Conservation (phyloP, 139 green algal species). For the Coelastrella sp. region DNA sequence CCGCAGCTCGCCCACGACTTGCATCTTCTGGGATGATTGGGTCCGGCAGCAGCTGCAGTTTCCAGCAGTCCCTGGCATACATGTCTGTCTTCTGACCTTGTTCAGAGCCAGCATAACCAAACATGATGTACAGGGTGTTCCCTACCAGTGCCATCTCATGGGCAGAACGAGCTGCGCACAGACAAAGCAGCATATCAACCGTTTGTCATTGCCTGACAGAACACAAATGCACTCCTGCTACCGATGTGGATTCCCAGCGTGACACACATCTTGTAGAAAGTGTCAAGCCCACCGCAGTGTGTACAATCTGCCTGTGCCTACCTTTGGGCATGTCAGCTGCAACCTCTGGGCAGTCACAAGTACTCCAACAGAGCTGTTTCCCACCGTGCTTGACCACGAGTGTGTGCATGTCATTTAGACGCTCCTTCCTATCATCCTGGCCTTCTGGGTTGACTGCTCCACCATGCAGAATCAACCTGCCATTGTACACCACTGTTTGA, state of each 20-base stretch:
- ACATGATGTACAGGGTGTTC: background rate
- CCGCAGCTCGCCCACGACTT: background rate
- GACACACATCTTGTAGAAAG: background rate
- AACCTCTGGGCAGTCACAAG: background rate
- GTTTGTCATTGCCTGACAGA: background rate
- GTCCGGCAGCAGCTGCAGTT: constrained; percentile 9
- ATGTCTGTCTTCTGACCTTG: background rate
- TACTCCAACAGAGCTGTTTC: constrained; percentile 2
- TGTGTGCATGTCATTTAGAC: constrained; percentile 18
- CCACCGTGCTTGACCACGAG: background rate
- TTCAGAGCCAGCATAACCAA: constrained; percentile 37
- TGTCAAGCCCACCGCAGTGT: background rate
- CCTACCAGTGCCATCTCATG: constrained; percentile 25
- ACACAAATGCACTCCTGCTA: background rate
- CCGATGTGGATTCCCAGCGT: too few species aligned
- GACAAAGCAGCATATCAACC: background rate
- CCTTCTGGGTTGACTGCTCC: constrained; percentile 3
- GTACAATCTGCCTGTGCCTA: background rate
- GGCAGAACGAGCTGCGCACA: constrained; percentile 34
- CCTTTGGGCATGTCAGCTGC: background rate
- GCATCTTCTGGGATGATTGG: background rate
- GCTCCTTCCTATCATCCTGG: constrained; percentile 5
- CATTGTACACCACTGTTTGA: background rate
- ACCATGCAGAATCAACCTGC: constrained; percentile 19
- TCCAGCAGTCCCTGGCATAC: constrained; percentile 35